phyloP scores from a whole-genome alignment of 2,329 filamentous ascomycete genomes.

The Ceratocystis papillata region DNA sequence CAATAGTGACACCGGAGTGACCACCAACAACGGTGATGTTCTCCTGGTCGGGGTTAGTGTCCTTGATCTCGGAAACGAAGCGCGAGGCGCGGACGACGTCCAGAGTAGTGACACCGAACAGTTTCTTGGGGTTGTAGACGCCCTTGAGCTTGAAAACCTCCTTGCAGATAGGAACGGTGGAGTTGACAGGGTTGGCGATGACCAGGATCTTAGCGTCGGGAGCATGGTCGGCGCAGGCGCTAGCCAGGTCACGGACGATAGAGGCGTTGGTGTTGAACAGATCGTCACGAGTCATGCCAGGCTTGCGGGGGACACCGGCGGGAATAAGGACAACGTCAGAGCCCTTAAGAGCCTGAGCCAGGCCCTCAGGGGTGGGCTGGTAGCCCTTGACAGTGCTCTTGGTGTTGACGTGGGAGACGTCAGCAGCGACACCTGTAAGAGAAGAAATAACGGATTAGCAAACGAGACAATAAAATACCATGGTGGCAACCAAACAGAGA shows the following conservation, averaged over 20 bases:
- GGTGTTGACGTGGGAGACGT: constrained; percentile 98
- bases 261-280: constrained; percentile 99
- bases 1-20: constrained; percentile 96
- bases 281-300: constrained; percentile 99
- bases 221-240: constrained; percentile 77
- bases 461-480: neutral
- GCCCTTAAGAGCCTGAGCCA: constrained; percentile 69
- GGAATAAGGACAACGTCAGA: constrained; percentile 94
- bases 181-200: constrained; percentile 99
- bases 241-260: constrained; percentile 96
- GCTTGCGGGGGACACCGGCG: constrained; percentile 96
- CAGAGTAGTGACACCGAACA: constrained; percentile 98
- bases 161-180: constrained; percentile 91
- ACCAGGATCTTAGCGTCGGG: constrained; percentile 92
- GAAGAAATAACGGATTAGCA: constrained; percentile 3
- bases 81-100: constrained; percentile 95
- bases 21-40: constrained; percentile 93
- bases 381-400: constrained; percentile 90
- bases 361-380: constrained; percentile 63
- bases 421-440: constrained; percentile 81
- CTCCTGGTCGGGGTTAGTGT: constrained; percentile 80
- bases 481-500: neutral
- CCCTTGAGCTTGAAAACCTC: constrained; percentile 92
- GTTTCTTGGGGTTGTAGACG: constrained; percentile 98
- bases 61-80: constrained; percentile 94